Evolutionary conservation across 2,329 filamentous ascomycete species (phyloP).

Genomic region (Verticillium nubilum): DNA sequence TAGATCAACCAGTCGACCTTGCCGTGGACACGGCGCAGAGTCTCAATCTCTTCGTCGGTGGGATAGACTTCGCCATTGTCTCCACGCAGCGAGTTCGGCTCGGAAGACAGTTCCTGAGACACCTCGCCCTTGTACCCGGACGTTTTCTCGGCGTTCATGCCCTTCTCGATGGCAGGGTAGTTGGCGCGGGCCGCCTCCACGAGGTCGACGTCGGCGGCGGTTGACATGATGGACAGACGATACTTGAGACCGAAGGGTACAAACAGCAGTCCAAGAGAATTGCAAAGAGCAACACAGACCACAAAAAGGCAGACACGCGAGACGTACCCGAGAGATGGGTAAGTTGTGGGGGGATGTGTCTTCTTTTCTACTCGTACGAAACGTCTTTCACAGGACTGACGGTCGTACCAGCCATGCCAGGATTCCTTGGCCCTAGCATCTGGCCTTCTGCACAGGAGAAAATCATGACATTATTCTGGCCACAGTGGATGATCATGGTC

Average conservation of each 20-base stretch:
- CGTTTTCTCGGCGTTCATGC: slow-evolving; percentile 1
- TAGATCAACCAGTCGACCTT: slow-evolving; percentile 49
- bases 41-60: slow-evolving; percentile 47
- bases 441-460: neutral
- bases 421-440: neutral
- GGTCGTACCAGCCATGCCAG: neutral
- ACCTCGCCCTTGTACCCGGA: neutral
- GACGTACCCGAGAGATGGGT: neutral
- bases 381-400: neutral
- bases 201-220: slow-evolving; percentile 6
- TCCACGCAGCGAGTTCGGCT: neutral
- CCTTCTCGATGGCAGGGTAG: slow-evolving; percentile 8
- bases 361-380: neutral
- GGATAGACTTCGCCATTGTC: slow-evolving; percentile 32
- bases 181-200: slow-evolving; percentile 6
- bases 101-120: neutral
- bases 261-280: neutral
- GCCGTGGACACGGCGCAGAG: slow-evolving; percentile 46
- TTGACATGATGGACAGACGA: slow-evolving; percentile 3
- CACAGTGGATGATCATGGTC: neutral
- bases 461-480: neutral
- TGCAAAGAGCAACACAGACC: neutral
- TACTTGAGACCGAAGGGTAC: neutral
- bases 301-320: neutral
- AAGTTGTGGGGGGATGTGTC: neutral